phyloP scores from a whole-genome alignment of 177 flowering plant genomes.

The Vitis hybrid region DNA sequence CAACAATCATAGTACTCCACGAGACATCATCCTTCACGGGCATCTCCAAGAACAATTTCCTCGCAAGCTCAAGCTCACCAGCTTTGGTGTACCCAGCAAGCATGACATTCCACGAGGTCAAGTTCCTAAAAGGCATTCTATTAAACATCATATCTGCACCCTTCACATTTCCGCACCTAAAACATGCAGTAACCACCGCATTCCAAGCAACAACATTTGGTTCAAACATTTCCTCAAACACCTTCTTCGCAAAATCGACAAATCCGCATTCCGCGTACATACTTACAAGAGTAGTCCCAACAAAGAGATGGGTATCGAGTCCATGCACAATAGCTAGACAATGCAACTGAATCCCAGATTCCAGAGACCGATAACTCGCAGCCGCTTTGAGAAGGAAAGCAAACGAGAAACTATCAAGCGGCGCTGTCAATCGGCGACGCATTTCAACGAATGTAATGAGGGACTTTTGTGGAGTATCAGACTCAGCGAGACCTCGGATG shows the following conservation, averaged over 20 bases:
- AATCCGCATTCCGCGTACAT: slow-evolving; percentile 64
- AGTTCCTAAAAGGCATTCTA: slow-evolving; percentile 35
- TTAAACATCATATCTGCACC: slow-evolving; percentile 40
- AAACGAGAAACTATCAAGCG: slow-evolving; percentile 68
- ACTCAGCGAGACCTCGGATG: slow-evolving; percentile 66
- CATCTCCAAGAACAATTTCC: slow-evolving; percentile 42
- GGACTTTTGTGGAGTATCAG: slow-evolving; percentile 38
- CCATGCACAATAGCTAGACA: slow-evolving; percentile 50
- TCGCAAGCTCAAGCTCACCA: slow-evolving; percentile 54
- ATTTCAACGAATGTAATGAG: slow-evolving; percentile 36
- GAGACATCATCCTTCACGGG: slow-evolving; percentile 58
- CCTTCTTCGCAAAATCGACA: slow-evolving; percentile 32
- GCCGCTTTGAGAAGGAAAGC: slow-evolving; percentile 67
- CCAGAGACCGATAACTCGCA: slow-evolving; percentile 42
- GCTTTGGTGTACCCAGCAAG: slow-evolving; percentile 62
- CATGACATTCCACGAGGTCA: slow-evolving; percentile 48
- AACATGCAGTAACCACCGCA: slow-evolving; percentile 58
- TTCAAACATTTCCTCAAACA: slow-evolving; percentile 51
- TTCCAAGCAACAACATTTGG: slow-evolving; percentile 74
- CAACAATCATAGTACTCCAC: slow-evolving; percentile 83
- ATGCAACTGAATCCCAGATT: slow-evolving; percentile 58
- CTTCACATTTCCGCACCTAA: slow-evolving; percentile 49
- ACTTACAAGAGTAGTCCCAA: slow-evolving; percentile 62
- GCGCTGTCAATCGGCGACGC: slow-evolving; percentile 24
- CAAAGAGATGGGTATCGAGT: slow-evolving; percentile 51